phyloP scores from a whole-genome alignment of 306 rosid genomes.

The Castanea sativa region DNA sequence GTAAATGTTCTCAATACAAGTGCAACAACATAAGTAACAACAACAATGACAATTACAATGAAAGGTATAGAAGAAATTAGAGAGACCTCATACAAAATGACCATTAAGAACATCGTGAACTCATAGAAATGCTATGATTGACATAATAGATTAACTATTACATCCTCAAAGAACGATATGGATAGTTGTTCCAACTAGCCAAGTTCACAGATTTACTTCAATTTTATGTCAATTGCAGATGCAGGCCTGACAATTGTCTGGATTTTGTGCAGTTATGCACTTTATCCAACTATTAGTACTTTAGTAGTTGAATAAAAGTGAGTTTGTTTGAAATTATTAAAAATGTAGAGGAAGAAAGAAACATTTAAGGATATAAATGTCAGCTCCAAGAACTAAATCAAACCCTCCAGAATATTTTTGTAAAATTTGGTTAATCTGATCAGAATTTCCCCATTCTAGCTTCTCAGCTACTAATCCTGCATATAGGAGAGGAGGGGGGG shows the following conservation, averaged over 20 bases:
- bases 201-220: background rate
- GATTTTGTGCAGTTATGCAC: background rate
- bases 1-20: background rate
- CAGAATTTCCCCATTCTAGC: conserved; percentile 87
- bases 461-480: conserved; percentile 73
- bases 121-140: background rate
- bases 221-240: background rate
- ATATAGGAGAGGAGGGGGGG: background rate
- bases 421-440: conserved; percentile 58
- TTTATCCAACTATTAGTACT: background rate
- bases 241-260: background rate
- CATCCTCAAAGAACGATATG: background rate
- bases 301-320: background rate
- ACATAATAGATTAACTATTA: background rate
- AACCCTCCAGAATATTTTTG: conserved; percentile 63
- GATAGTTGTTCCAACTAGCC: background rate
- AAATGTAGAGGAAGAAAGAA: conserved; percentile 8
- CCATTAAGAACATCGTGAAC: background rate
- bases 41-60: background rate
- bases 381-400: conserved; percentile 89
- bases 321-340: background rate
- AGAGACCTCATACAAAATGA: background rate
- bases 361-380: conserved; percentile 71
- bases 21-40: background rate
- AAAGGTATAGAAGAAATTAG: background rate